A percentile compares a stretch with the other conserved stretches of the same genome.
Conservation (phyloP, 257 asterid species). For the Jaltomata sinuosa region DNA sequence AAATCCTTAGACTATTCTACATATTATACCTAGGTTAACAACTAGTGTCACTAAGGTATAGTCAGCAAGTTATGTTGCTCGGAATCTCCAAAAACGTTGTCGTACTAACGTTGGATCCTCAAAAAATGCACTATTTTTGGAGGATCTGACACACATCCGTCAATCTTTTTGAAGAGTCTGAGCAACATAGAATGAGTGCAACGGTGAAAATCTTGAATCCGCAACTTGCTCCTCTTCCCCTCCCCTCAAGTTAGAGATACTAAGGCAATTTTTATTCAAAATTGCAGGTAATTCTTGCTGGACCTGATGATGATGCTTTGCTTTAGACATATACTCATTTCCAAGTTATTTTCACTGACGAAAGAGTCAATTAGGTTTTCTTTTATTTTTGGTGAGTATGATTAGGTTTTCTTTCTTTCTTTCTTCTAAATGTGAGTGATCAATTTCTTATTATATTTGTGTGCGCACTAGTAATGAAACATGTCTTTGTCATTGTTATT, state of each 20-base stretch:
- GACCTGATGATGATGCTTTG: slow-evolving; percentile 89
- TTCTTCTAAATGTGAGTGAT: slow-evolving; percentile 30
- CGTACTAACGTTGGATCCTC: not conserved
- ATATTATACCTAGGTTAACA: too few species aligned
- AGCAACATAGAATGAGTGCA: not conserved
- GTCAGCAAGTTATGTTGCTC: not conserved
- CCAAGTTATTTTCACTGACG: slow-evolving; percentile 16
- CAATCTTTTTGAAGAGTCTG: not conserved
- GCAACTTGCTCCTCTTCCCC: not conserved
- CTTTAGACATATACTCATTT: slow-evolving; percentile 42
- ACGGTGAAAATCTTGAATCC: not conserved
- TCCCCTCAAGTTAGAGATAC: not conserved
- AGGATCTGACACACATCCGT: not conserved
- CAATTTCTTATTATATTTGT: not conserved
- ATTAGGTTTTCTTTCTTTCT: not conserved
- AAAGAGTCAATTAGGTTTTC: not conserved
- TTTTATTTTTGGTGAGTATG: not conserved
- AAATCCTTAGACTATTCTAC: too few species aligned
- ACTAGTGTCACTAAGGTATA: too few species aligned
- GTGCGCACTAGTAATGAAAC: slow-evolving; percentile 19
- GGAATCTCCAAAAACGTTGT: not conserved
- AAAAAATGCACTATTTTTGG: not conserved
- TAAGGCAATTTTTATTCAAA: not conserved
- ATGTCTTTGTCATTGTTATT: slow-evolving; percentile 13
- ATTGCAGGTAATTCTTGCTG: slow-evolving; percentile 75